A percentile compares a stretch with the other conserved stretches of the same genome.
Conservation (phyloP, 176 grass and related monocot genomes). For the Puya raimondii region DNA sequence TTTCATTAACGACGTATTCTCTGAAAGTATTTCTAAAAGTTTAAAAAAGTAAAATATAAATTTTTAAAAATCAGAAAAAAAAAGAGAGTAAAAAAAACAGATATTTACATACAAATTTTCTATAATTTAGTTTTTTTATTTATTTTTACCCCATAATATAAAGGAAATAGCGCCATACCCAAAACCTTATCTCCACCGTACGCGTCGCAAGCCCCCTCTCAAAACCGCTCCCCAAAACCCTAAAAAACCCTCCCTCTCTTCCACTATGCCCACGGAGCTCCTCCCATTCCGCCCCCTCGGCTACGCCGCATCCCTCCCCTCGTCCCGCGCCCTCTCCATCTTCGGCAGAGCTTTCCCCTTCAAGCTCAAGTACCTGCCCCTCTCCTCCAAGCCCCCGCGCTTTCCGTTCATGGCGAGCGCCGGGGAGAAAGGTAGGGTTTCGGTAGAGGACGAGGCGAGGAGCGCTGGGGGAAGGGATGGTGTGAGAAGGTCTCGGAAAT, state of each 20-base stretch:
- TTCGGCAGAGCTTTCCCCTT: conserved; percentile 44
- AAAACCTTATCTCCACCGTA: too few relatives aligned
- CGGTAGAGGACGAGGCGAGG: conserved; percentile 25
- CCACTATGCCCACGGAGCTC: background rate
- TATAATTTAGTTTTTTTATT: too few relatives aligned
- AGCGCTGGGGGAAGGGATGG: background rate
- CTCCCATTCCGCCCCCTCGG: conserved; percentile 25
- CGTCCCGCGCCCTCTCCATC: conserved; percentile 18
- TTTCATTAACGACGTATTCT: too few relatives aligned
- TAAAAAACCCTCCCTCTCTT: background rate
- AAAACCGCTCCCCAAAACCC: conserved; percentile 7
- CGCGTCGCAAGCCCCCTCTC: background rate
- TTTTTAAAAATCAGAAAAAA: too few relatives aligned
- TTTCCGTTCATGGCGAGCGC: conserved; percentile 5
- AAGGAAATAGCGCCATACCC: too few relatives aligned
- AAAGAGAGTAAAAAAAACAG: too few relatives aligned
- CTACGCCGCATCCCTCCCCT: background rate
- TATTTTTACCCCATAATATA: too few relatives aligned
- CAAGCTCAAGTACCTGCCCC: conserved; percentile 26
- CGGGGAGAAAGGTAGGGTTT: conserved; percentile 21
- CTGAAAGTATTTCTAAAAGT: too few relatives aligned
- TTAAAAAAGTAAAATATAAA: too few relatives aligned
- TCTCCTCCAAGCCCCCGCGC: conserved; percentile 13
- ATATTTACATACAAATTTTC: too few relatives aligned
- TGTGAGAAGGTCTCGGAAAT: background rate